Evolutionary conservation across 2,329 filamentous ascomycete genomes (phyloP).

Genomic region (Aspergillus caelatus): DNA sequence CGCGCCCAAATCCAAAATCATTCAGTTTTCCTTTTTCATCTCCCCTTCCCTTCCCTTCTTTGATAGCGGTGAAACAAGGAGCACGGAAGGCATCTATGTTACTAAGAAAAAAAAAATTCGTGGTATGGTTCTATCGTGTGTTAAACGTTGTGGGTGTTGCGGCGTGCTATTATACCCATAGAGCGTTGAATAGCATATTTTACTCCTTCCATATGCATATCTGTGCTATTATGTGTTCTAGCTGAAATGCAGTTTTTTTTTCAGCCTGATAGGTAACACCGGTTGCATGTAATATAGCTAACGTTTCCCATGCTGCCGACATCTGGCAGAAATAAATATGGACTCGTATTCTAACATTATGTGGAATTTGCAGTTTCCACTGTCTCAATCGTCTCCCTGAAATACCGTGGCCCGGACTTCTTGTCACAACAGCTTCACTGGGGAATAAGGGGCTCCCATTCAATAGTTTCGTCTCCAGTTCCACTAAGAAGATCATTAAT

Average conservation of each 20-base stretch:
- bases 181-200: slow-evolving; percentile 18
- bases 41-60: neutral
- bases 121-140: slow-evolving; percentile 13
- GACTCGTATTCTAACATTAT: neutral
- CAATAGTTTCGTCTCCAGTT: slow-evolving; percentile 24
- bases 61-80: neutral
- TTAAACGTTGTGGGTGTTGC: slow-evolving; percentile 11
- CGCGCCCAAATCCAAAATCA: neutral
- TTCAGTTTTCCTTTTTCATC: neutral
- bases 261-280: neutral
- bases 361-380: neutral
- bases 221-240: neutral
- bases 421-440: slow-evolving; percentile 12
- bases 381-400: neutral
- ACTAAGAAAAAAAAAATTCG: slow-evolving; percentile 1
- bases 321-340: neutral
- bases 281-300: neutral
- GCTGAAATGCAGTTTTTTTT: neutral
- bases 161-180: slow-evolving; percentile 24
- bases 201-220: slow-evolving; percentile 3
- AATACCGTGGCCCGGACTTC: no score
- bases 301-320: neutral
- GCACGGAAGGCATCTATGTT: neutral
- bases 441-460: slow-evolving; percentile 37
- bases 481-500: slow-evolving; percentile 29